phyloP scores from a whole-genome alignment of 2,329 filamentous ascomycete genomes.

The Allantophomopsis lycopodina region DNA sequence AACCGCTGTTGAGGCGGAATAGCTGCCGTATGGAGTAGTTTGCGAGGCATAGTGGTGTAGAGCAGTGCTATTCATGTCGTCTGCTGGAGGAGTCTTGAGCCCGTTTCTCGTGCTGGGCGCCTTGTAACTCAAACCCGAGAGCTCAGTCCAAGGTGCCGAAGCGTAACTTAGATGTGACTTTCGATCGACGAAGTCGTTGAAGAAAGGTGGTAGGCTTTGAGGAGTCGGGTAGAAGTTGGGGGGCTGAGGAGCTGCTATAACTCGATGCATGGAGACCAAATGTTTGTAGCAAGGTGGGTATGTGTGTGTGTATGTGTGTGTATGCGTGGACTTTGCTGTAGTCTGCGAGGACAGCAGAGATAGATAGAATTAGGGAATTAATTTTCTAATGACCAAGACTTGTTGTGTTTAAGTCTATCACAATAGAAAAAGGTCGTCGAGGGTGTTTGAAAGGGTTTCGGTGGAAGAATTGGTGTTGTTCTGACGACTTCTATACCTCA shows the following conservation, averaged over 20 bases:
- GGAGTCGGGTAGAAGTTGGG: slow-evolving; percentile 15
- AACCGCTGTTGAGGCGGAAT: slow-evolving; percentile 19
- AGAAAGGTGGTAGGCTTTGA: slow-evolving; percentile 2
- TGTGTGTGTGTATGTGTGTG: slow-evolving; percentile 2
- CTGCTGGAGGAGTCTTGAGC: slow-evolving; percentile 34
- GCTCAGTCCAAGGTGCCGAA: slow-evolving; percentile 7
- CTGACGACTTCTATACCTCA: too few species aligned
- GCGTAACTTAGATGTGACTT: slow-evolving; percentile 8
- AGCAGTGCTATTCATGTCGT: slow-evolving; percentile 35
- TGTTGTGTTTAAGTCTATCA: slow-evolving; percentile 1
- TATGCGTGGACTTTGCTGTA: not conserved
- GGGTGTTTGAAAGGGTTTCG: not conserved
- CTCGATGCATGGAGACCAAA: slow-evolving; percentile 18
- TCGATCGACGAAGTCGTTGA: slow-evolving; percentile 7
- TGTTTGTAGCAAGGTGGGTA: slow-evolving; percentile 1
- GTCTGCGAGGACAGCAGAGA: not conserved
- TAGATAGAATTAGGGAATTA: not conserved
- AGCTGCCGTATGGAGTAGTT: slow-evolving; percentile 28
- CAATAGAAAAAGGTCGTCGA: not conserved
- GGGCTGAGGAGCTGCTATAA: slow-evolving; percentile 12
- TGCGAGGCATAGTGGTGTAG: slow-evolving; percentile 22
- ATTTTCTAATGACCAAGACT: not conserved
- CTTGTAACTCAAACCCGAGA: slow-evolving; percentile 9
- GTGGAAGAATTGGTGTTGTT: too few species aligned
- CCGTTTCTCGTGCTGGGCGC: slow-evolving; percentile 18